Conservation (phyloP, 768 basidiomycete species). For the Baorangia bicolor region DNA sequence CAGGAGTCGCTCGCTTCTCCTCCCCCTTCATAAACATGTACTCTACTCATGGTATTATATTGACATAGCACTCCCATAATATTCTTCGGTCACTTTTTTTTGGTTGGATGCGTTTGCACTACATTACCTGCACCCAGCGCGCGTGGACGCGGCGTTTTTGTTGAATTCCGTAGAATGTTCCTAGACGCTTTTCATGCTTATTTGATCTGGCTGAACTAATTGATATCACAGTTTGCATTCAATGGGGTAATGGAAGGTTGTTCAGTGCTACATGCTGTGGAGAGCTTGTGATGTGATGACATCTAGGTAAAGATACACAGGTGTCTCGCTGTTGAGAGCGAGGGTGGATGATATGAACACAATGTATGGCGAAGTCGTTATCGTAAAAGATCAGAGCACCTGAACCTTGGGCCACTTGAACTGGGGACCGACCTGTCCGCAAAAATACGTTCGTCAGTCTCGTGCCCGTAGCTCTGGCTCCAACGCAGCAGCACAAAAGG, state of each 20-base stretch:
- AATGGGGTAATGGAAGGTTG: not conserved
- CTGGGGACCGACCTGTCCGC: conserved; percentile 50
- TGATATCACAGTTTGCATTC: conserved; percentile 22
- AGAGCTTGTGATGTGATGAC: conserved; percentile 28
- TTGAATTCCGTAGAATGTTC: conserved; percentile 13
- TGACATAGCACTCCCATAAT: conserved; percentile 20
- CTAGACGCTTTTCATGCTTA: conserved; percentile 7
- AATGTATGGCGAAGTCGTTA: not conserved
- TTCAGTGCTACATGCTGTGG: conserved; percentile 36
- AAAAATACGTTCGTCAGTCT: not conserved
- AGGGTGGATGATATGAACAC: conserved; percentile 11
- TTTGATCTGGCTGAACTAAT: conserved; percentile 8
- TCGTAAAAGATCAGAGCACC: conserved; percentile 33
- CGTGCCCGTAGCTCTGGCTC: too few species aligned
- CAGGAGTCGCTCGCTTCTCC: conserved; percentile 71
- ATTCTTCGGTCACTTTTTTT: conserved; percentile 5
- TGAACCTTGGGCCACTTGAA: conserved; percentile 56
- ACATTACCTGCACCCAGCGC: conserved; percentile 25
- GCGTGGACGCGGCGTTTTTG: conserved; percentile 13
- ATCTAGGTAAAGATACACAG: conserved; percentile 27
- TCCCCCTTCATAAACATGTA: conserved; percentile 48
- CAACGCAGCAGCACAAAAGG: too few species aligned
- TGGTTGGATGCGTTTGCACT: conserved; percentile 16
- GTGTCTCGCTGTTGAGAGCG: conserved; percentile 41
- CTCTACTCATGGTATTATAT: conserved; percentile 25